These are phyloP conservation scores for Chamaecyparis obtusa DNA, from an alignment of 75 land plant species.

Conservation along the genomic window DNA sequence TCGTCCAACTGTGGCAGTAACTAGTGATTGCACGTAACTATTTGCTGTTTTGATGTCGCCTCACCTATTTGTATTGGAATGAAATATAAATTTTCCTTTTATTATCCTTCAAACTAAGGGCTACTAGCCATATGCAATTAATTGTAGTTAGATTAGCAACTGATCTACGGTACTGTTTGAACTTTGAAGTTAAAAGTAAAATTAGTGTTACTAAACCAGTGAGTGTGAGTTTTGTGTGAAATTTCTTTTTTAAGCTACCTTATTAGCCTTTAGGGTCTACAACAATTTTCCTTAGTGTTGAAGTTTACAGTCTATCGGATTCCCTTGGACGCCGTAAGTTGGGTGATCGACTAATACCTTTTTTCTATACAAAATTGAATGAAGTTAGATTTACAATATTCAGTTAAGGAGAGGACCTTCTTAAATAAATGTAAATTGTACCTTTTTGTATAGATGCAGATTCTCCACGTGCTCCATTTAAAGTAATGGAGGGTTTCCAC, in stretches of 20 bases:
- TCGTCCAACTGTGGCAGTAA: background rate
- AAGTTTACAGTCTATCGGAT: background rate
- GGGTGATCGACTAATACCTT: background rate
- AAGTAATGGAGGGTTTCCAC: too few species aligned
- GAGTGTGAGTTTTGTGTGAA: too few species aligned
- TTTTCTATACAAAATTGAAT: too few species aligned
- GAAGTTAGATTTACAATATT: too few species aligned
- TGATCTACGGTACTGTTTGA: background rate
- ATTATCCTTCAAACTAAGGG: background rate
- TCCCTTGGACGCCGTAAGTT: background rate
- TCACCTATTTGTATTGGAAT: background rate
- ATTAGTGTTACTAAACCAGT: too few species aligned
- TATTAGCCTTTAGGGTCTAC: too few species aligned
- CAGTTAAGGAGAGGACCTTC: too few species aligned
- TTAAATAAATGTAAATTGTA: too few species aligned
- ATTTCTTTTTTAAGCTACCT: too few species aligned
- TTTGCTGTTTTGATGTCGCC: background rate
- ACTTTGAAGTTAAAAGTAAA: background rate
- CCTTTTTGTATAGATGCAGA: too few species aligned
- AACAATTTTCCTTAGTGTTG: background rate
- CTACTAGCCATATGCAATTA: background rate
- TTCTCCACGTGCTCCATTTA: too few species aligned
- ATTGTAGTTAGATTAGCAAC: background rate
- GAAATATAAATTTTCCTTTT: background rate
- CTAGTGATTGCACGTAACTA: background rate